phyloP scores from a whole-genome alignment of 352 stramenopile species.

The Phytophthora quininea region DNA sequence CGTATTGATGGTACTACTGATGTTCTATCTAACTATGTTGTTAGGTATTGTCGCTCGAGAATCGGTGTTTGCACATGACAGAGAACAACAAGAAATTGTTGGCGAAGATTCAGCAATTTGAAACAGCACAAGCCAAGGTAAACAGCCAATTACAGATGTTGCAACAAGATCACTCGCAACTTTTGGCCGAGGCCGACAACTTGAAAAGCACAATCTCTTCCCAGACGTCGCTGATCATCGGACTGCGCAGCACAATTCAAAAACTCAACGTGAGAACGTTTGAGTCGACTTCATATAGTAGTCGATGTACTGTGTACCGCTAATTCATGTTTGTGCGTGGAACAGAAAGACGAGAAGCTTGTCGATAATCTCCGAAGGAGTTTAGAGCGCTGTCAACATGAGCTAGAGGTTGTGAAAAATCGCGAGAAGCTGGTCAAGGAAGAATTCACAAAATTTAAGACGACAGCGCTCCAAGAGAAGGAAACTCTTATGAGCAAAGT shows the following conservation, averaged over 20 bases:
- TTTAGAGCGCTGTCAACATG: slow-evolving; percentile 51
- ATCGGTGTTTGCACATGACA: slow-evolving; percentile 56
- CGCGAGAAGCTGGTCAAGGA: slow-evolving; percentile 61
- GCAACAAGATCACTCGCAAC: slow-evolving; percentile 46
- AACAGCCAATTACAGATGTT: slow-evolving; percentile 39
- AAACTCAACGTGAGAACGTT: slow-evolving; percentile 46
- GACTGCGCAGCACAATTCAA: slow-evolving; percentile 58
- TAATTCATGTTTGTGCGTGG: slow-evolving; percentile 6
- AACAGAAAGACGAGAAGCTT: slow-evolving; percentile 56
- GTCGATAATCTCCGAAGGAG: slow-evolving; percentile 49
- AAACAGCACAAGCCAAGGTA: slow-evolving; percentile 56
- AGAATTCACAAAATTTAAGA: slow-evolving; percentile 51
- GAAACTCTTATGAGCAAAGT: slow-evolving; percentile 64
- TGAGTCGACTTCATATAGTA: neutral
- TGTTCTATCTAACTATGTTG: too few species aligned
- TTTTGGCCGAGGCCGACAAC: slow-evolving; percentile 43
- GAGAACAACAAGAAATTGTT: slow-evolving; percentile 80
- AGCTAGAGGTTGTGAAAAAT: slow-evolving; percentile 53
- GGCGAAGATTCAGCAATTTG: slow-evolving; percentile 64
- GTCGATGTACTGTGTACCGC: neutral
- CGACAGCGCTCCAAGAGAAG: slow-evolving; percentile 51
- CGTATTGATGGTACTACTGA: neutral
- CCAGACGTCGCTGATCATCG: slow-evolving; percentile 64
- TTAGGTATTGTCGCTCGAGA: slow-evolving; percentile 68
- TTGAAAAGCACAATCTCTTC: slow-evolving; percentile 60